These are phyloP conservation scores for Talaromyces stipitatus DNA, from an alignment of 495 filamentous ascomycete species.

Conservation along the genomic window DNA sequence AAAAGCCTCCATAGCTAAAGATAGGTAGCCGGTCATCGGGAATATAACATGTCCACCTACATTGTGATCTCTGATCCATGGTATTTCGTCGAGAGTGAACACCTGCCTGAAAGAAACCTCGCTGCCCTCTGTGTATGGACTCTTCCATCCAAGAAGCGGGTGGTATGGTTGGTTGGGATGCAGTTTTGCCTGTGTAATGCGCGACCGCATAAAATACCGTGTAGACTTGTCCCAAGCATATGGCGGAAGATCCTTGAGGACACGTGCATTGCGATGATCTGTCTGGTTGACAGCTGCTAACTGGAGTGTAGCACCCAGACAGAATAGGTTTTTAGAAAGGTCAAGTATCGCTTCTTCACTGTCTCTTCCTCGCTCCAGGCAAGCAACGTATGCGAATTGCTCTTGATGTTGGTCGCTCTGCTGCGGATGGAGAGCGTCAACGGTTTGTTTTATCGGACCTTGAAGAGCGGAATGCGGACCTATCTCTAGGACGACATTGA, in stretches of 20 bases:
- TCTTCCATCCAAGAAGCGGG: conserved; percentile 24
- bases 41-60: conserved; percentile 29
- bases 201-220: conserved; percentile 27
- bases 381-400: not conserved
- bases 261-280: not conserved
- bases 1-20: conserved; percentile 47
- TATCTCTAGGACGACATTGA: conserved; percentile 32
- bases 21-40: conserved; percentile 47
- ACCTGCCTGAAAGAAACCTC: conserved; percentile 10
- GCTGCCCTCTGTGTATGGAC: conserved; percentile 13
- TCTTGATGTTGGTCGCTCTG: not conserved
- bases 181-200: conserved; percentile 24
- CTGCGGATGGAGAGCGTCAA: not conserved
- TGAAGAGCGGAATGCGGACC: conserved; percentile 30
- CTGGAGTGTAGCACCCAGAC: conserved; percentile 10
- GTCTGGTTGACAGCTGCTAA: not conserved
- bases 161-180: conserved; percentile 12
- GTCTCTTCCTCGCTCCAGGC: not conserved
- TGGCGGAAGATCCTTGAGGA: conserved; percentile 24
- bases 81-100: conserved; percentile 8
- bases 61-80: conserved; percentile 14
- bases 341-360: conserved; percentile 7
- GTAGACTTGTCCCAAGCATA: conserved; percentile 31
- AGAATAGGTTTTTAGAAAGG: conserved; percentile 13
- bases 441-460: conserved; percentile 24